Evolutionary conservation across 2,329 filamentous ascomycete genomes (phyloP), one percentile per base, ranked within the genome.

Genomic region (Lachnellula willkommii): DNA sequence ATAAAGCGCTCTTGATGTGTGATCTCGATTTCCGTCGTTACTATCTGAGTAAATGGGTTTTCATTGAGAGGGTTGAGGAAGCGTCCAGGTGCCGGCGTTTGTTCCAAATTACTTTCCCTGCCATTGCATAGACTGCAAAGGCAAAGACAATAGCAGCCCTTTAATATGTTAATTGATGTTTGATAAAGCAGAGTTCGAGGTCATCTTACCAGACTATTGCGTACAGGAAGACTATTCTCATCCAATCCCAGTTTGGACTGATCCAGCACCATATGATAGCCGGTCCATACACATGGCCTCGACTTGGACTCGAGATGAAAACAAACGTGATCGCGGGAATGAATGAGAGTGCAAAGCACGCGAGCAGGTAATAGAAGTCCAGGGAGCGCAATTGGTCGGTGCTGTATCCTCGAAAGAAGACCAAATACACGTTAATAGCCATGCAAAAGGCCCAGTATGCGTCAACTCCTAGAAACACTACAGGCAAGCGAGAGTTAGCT

Each of bases 231-330:
- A 82, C 81, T 56, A 92, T 83, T 22, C 89, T 85, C 71, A 89
- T 81, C 57, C 84, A 79, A 54, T 89, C 85, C 79, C 85, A 90
- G 5, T 80, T 72, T 4, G 74, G 67, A 4, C 78, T 74, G 17
- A 92, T 77, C 88, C 88, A 93, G 69, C 89, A 93, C 89, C 88
- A 93, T 26, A 93, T 70, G n/a, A 75, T 70, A 12, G 60, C 59
- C 4, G 69, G 72, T n/a, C 73, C 73, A 39, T 69, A 69, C 8
- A 67, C 64, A 47, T 66, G 58, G 5, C 59, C 59, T 5, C 35
- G 22, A 2, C 28, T 39, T 35, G 47, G 22, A 15, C 71, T 74
- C 42, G 73, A 68, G 43, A 81, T 68, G 53, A 81, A 77, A 35
- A 82, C 70, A 61, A 79, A 83, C 3, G 71, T 61, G 12, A 83